Base-by-base conservation (phyloP, 345 rosid species). In the Eucalyptus curtisii region DNA sequence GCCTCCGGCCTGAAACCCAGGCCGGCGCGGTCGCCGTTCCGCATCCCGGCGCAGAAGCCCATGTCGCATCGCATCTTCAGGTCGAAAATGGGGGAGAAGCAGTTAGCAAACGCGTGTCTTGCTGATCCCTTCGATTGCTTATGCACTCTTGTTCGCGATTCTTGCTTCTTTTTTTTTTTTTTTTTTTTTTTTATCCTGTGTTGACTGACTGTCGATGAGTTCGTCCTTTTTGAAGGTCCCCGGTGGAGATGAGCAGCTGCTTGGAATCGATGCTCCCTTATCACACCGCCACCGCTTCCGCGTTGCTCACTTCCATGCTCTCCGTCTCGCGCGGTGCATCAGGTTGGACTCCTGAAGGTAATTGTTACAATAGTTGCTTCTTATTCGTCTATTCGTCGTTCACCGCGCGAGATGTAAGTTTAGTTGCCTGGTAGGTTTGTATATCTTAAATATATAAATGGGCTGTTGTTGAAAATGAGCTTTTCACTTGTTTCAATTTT, bases 281-380 rank as follows among this genome's bases (percentile, higher is more conserved):
- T 90, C 98, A 97, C 92, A 93, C 97, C 13, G 99, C 95, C 80
- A 97, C 97, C 47, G 97, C 99, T 66, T 94, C 98, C 5, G 96
- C 99, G 13, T 92, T 97, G 93, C 96, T 97, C 86, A 96, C 93
- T 92, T 96, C 98, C 40, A 95, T 93, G 99, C 95, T 96, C 19
- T 93, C 98, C 17, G 95, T 91, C 48, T 95, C 99, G 89, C 91
- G 90, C 61, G 92, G 93, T 79, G 89, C 93, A 91, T 92, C 89
- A 85, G 89, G 93, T 53, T 96, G 97, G 97, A 95, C 92, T 9
- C 79, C 91, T 50, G 95, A 95, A 93, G 97, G 99, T 96, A 92
- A 49, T 52, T 87, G 37, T 4, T 59, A 25, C 52, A 55, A 44
- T 9, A 12, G 57, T 59, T 52, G 49, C 81, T 47, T 79, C 31